phyloP scores from a whole-genome alignment of 345 rosid species.

The Microthlaspi erraticum region DNA sequence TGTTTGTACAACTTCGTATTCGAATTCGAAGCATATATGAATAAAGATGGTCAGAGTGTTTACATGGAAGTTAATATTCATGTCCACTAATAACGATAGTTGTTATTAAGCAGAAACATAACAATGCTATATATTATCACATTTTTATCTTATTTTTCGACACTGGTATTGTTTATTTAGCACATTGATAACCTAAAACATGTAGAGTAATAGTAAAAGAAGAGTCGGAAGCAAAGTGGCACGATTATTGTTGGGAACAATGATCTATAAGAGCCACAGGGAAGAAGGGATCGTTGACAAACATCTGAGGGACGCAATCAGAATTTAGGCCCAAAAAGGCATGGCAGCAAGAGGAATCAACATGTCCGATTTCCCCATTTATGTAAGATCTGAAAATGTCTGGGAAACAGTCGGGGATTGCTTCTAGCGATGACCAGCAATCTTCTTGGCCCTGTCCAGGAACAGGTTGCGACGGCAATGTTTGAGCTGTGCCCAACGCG shows the following conservation, averaged over 20 bases:
- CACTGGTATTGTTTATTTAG: not conserved
- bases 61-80: not conserved
- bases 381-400: conserved; percentile 26
- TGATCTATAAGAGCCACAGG: conserved; percentile 23
- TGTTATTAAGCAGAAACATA: conserved; percentile 10
- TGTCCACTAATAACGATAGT: not conserved
- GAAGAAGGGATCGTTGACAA: conserved; percentile 20
- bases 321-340: conserved; percentile 25
- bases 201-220: not conserved
- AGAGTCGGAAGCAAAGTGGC: not conserved
- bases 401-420: conserved; percentile 31
- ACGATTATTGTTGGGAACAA: conserved; percentile 21
- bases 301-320: conserved; percentile 32
- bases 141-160: too few species aligned
- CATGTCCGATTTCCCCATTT: conserved; percentile 13
- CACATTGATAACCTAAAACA: not conserved
- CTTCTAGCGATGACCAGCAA: conserved; percentile 39
- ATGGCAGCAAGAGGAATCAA: conserved; percentile 36
- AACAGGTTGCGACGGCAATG: conserved; percentile 6
- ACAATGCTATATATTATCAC: not conserved
- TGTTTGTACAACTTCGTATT: too few species aligned
- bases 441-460: not conserved
- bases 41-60: conserved; percentile 2
- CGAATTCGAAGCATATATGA: not conserved
- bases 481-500: conserved; percentile 11